Evolutionary conservation across 192 early-diverging fungal genomes (phyloP).

Genomic region (Backusella sp.): DNA sequence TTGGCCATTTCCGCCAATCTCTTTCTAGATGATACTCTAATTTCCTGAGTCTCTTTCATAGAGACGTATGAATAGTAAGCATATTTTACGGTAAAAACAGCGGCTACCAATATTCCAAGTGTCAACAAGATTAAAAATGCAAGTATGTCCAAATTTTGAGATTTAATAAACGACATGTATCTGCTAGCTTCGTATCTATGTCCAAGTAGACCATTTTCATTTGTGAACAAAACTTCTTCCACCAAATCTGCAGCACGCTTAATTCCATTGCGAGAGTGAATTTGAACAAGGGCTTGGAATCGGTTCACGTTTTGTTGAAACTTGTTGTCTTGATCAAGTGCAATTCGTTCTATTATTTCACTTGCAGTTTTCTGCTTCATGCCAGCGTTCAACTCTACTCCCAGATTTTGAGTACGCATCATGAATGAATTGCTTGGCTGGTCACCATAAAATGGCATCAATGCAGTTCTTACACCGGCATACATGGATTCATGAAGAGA

Average conservation of each 20-base stretch:
- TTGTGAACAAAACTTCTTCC: conserved; percentile 24
- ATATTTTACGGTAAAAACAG: background rate
- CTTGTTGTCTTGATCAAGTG: background rate
- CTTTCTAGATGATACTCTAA: conserved; percentile 1
- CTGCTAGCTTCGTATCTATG: conserved; percentile 15
- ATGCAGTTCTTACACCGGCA: conserved; percentile 22
- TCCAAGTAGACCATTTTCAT: background rate
- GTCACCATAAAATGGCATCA: conserved; percentile 32
- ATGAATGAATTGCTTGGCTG: conserved; percentile 20
- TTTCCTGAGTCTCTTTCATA: background rate
- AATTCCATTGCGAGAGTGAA: conserved; percentile 13
- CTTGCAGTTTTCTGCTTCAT: background rate
- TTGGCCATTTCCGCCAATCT: background rate
- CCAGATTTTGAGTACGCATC: background rate
- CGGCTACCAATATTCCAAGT: background rate
- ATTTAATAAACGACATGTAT: conserved; percentile 21
- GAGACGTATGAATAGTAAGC: background rate
- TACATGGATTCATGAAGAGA: conserved; percentile 36
- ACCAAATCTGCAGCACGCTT: conserved; percentile 21
- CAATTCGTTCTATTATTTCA: background rate
- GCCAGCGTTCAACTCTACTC: background rate
- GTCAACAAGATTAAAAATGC: background rate
- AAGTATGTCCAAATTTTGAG: conserved; percentile 21
- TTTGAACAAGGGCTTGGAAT: conserved; percentile 13
- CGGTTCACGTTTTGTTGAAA: background rate